Evolutionary conservation across 2,329 filamentous ascomycete genomes (phyloP).

Genomic region (Bipolaris gigantea): DNA sequence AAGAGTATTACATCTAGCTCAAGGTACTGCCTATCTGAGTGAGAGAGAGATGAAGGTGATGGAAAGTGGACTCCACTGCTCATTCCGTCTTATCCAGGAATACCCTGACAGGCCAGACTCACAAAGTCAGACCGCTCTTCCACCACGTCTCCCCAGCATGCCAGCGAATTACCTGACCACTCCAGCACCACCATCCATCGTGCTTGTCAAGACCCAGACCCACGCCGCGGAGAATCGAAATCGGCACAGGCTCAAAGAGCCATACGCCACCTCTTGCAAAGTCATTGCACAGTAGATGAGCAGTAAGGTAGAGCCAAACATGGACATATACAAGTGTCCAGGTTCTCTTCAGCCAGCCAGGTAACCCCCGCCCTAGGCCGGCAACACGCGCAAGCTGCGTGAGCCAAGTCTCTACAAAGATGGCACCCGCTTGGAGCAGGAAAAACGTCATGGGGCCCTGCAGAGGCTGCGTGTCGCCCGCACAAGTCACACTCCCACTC

Average conservation of each 20-base stretch:
- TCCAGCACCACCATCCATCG: slow-evolving; percentile 71
- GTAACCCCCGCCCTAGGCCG: slow-evolving; percentile 44
- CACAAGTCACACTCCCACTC: slow-evolving; percentile 67
- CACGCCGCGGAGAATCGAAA: slow-evolving; percentile 69
- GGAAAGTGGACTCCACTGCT: background rate
- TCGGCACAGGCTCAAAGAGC: slow-evolving; percentile 79
- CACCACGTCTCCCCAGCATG: slow-evolving; percentile 66
- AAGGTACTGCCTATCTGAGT: background rate
- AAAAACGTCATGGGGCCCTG: slow-evolving; percentile 68
- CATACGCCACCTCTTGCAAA: slow-evolving; percentile 73
- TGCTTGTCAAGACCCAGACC: slow-evolving; percentile 61
- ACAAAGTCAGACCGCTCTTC: slow-evolving; percentile 57
- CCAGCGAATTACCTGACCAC: slow-evolving; percentile 58
- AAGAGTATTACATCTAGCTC: background rate
- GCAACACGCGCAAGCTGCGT: slow-evolving; percentile 33
- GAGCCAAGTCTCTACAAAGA: slow-evolving; percentile 57
- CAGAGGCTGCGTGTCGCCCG: slow-evolving; percentile 56
- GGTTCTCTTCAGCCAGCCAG: slow-evolving; percentile 52
- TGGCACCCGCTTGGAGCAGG: slow-evolving; percentile 66
- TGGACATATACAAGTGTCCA: slow-evolving; percentile 66
- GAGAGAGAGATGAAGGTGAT: background rate
- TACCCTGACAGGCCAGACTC: background rate
- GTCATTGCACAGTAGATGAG: slow-evolving; percentile 71
- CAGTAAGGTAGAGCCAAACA: slow-evolving; percentile 70
- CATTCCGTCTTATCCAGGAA: background rate